Evolutionary conservation across 2,329 filamentous ascomycete genomes (phyloP).

Genomic region (Fusarium paranaense): DNA sequence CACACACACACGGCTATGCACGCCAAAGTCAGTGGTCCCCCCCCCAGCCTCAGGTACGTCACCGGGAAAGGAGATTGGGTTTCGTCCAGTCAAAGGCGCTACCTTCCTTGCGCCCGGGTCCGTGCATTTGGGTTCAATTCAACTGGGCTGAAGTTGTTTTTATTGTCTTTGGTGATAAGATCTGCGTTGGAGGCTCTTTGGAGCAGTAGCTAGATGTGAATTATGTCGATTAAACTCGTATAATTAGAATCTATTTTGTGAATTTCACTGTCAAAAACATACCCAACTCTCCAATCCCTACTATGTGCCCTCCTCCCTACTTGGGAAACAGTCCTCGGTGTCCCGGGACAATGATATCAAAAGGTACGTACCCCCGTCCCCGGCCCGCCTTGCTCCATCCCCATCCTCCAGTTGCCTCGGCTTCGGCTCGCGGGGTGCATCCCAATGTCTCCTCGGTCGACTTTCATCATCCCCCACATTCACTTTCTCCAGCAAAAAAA

Average conservation of each 20-base stretch:
- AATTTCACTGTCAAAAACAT: neutral
- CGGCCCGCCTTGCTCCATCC: constrained; percentile 30
- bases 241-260: neutral
- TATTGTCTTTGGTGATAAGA: neutral
- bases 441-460: constrained; percentile 2
- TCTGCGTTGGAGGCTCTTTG: neutral
- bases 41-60: constrained; percentile 19
- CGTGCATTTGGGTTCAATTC: neutral
- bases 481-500: neutral
- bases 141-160: neutral
- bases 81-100: constrained; percentile 8
- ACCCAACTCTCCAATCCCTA: neutral
- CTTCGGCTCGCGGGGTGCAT: constrained; percentile 43
- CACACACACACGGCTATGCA: neutral
- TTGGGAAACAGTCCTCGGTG: constrained; percentile 14
- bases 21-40: neutral
- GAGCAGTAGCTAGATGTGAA: neutral
- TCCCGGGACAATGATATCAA: constrained; percentile 33
- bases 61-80: constrained; percentile 14
- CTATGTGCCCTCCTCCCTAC: neutral
- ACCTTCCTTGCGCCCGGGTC: constrained; percentile 15
- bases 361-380: constrained; percentile 27
- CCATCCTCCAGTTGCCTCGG: constrained; percentile 38
- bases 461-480: constrained; percentile 23
- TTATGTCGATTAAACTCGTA: neutral